Conservation (phyloP, 352 stramenopile species). For the Phytopythium aichiense region DNA sequence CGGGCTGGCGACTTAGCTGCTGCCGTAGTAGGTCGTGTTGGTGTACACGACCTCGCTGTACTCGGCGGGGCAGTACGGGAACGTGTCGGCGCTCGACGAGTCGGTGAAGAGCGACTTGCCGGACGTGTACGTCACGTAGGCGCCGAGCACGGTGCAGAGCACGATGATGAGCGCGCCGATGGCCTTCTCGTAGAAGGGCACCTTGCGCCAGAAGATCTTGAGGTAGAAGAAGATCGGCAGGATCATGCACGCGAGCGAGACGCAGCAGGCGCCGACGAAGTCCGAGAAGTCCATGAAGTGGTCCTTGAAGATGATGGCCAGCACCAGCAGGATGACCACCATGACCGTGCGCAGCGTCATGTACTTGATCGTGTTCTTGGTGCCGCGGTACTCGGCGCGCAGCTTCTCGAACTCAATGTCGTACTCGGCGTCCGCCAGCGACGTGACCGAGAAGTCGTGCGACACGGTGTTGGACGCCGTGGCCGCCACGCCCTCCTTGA, state of each 20-base stretch:
- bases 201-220: slow-evolving; percentile 50
- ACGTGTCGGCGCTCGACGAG: slow-evolving; percentile 29
- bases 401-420: slow-evolving; percentile 27
- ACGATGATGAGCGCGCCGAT: slow-evolving; percentile 31
- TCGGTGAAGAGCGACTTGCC: slow-evolving; percentile 38
- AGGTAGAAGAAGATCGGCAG: slow-evolving; percentile 72
- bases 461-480: slow-evolving; percentile 3
- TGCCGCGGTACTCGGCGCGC: slow-evolving; percentile 32
- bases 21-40: slow-evolving; percentile 44
- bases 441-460: slow-evolving; percentile 23
- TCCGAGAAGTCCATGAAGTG: slow-evolving; percentile 67
- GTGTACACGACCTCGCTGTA: slow-evolving; percentile 50
- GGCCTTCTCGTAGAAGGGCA: slow-evolving; percentile 42
- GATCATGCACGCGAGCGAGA: slow-evolving; percentile 60
- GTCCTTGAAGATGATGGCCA: slow-evolving; percentile 58
- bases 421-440: slow-evolving; percentile 26
- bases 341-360: slow-evolving; percentile 31
- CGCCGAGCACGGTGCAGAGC: slow-evolving; percentile 26
- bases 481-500: slow-evolving; percentile 7
- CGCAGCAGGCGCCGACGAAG: slow-evolving; percentile 58
- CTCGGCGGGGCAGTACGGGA: slow-evolving; percentile 51
- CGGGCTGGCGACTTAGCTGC: slow-evolving; percentile 4
- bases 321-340: slow-evolving; percentile 39
- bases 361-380: slow-evolving; percentile 38
- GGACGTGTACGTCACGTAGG: slow-evolving; percentile 41